Evolutionary conservation across 2,329 filamentous ascomycete genomes (phyloP), one percentile per base, ranked within the genome.

Genomic region (Coniochaeta sp.): DNA sequence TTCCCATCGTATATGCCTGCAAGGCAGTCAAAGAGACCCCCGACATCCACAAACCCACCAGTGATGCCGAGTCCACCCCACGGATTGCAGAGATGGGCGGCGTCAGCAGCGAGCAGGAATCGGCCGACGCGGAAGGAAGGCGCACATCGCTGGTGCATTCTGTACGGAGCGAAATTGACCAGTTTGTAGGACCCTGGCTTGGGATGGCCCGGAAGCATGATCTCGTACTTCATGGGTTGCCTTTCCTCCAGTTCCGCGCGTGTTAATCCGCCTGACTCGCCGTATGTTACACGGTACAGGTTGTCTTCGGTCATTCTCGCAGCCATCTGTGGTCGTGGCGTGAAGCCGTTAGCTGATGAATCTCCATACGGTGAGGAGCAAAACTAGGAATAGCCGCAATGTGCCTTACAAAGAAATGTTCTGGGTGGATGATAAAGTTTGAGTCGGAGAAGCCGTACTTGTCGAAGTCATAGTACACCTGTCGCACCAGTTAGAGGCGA

Each of bases 211-310:
- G 84, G 84, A 0, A 88, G 75, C 62, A 88, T 84, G 30, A 76
- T 69, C 62, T 81, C 76, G 66, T 81, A 88, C 61, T 83, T 85
- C 62, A 70, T 70, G 1, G 81, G 77, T 63, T 84, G 83, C 6
- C 84, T 77, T 28, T 74, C 75, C 30, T 76, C 70, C 59, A 85
- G 76, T 68, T 87, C 75, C 12, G 85, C 82, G 38, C 68, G 72
- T 0, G 77, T 79, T 14, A 88, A 74, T 1, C 78, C 80, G 0
- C 78, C 74, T 0, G 72, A 72, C 64, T 88, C 86, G 58, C 83
- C 84, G 65, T 88, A 88, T 0, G 85, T 85, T 38, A 88, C 81
- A 16, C 85, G 80, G 74, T 85, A 88, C 10, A 88, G 70, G 0
- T 83, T 83, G 59, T 87, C 83, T 2, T 72, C 73, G 1, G 79